Base-by-base conservation (phyloP, 768 basidiomycete species). In the Trametes cubensis region DNA sequence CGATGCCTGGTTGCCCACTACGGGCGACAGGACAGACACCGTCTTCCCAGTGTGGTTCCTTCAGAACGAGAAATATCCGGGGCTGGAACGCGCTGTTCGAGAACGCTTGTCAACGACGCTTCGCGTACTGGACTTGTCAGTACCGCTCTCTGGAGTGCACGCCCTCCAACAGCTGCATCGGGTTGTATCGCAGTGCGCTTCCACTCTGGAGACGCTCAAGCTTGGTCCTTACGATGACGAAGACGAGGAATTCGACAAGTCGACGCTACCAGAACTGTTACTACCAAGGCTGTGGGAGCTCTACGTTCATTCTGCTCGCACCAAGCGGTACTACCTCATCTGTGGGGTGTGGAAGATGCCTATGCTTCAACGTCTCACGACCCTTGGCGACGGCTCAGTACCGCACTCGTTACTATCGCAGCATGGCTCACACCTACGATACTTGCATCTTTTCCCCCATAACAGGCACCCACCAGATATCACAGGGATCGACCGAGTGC, bases 361-460 rank as follows among this genome's bases (percentile, higher is more conserved):
- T n/a, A 20, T 2, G 10, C 61, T 62, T 13, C 23, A 18, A 40
- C 26, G 39, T 21, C 44, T 62, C 20, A 62, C 61, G 4, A 34
- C 55, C 28, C 17, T 50, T 17, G 8, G 17, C 30, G 41, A 41
- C 41, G 7, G 14, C 23, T 21, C 11, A 7, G 26, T 52, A 10
- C 61, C 61, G 13, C 7, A 5, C 38, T 17, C n/a, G 30, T 30
- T 62, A 1, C 30, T 62, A 14, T 20, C 7, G 7, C 20, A 26
- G 20, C 61, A 62, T n/a, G 61, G 61, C n/a, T n/a, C n/a, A 10
- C 48, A 28, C 49, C 55, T 62, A n/a, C 23, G 11, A 6, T 57
- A 62, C 49, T 30, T 62, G 20, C 39, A 62, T 30, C 18, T 62
- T 11, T 34, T 34, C 34, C 34, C 34, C 11, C 34, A 18, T 5